Percentiles rank a stretch among this genome's conserved stretches.
Conservation (phyloP, 2,329 filamentous ascomycete species). For the Aspergillus versicolor region DNA sequence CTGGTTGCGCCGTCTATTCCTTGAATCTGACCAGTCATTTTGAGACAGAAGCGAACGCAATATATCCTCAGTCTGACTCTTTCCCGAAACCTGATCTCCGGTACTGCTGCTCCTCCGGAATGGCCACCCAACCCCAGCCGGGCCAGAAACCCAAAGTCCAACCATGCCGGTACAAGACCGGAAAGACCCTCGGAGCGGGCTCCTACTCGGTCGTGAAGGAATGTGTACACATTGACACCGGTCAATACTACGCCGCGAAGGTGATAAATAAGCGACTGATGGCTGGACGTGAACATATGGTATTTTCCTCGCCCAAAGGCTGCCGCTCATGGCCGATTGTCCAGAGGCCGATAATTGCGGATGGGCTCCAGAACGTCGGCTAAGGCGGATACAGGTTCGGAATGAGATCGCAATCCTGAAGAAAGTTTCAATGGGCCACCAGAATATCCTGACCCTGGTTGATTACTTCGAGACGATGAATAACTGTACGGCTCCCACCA, state of each 20-base stretch:
- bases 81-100: background rate
- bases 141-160: constrained; percentile 67
- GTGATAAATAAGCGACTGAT: constrained; percentile 99
- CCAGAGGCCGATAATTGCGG: background rate
- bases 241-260: constrained; percentile 96
- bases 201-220: constrained; percentile 99
- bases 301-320: constrained; percentile 39
- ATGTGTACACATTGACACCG: constrained; percentile 97
- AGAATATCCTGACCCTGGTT: constrained; percentile 95
- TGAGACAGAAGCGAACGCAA: background rate
- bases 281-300: constrained; percentile 98
- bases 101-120: constrained; percentile 12
- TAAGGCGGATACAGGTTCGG: constrained; percentile 62
- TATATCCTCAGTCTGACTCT: background rate
- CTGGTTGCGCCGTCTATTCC: background rate
- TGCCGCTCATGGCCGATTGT: background rate
- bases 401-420: constrained; percentile 98
- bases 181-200: constrained; percentile 93
- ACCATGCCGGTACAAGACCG: constrained; percentile 97
- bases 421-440: constrained; percentile 97
- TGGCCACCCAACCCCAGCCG: constrained; percentile 32
- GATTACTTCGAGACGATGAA: constrained; percentile 99
- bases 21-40: background rate
- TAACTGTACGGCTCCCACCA: constrained; percentile 60
- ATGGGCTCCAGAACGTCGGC: constrained; percentile 13